These are phyloP conservation scores for Colletotrichum sp. DNA, from an alignment of 2,329 filamentous ascomycete species.

Conservation along the genomic window DNA sequence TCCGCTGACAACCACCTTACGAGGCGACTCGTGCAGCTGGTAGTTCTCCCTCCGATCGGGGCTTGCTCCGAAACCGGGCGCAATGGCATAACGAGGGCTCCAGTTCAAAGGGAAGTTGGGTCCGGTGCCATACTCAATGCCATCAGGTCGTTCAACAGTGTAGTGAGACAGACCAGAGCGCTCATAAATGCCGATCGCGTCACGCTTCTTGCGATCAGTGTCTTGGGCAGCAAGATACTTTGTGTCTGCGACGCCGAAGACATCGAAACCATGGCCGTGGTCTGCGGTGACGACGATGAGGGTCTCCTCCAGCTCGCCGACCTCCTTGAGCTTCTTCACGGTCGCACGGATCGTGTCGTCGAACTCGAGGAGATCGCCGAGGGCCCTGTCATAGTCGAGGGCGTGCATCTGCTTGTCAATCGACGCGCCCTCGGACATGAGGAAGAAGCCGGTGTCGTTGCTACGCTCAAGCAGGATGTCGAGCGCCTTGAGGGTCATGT, in stretches of 20 bases:
- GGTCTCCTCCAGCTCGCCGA: conserved; percentile 75
- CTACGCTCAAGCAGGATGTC: conserved; percentile 73
- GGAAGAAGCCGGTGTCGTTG: conserved; percentile 77
- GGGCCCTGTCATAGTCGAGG: conserved; percentile 83
- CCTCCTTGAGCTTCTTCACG: conserved; percentile 68
- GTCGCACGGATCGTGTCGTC: conserved; percentile 83
- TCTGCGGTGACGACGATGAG: conserved; percentile 84
- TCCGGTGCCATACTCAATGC: conserved; percentile 73
- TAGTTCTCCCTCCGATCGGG: conserved; percentile 84
- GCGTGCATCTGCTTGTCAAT: conserved; percentile 92
- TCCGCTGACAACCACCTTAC: conserved; percentile 56
- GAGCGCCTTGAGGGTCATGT: conserved; percentile 88
- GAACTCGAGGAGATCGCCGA: conserved; percentile 84
- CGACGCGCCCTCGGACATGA: conserved; percentile 85
- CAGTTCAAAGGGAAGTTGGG: conserved; percentile 82
- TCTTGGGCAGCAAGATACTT: conserved; percentile 72
- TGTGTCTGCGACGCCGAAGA: conserved; percentile 83
- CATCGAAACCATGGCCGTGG: conserved; percentile 88
- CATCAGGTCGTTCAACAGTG: conserved; percentile 58
- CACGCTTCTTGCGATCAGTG: conserved; percentile 74
- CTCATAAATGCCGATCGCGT: conserved; percentile 75
- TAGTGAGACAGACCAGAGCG: conserved; percentile 80
- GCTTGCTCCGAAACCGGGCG: conserved; percentile 71
- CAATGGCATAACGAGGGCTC: conserved; percentile 86
- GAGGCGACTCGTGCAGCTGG: conserved; percentile 69